These are phyloP conservation scores for Pichia sp. DNA, from an alignment of 1,139 yeast species.

Conservation along the genomic window DNA sequence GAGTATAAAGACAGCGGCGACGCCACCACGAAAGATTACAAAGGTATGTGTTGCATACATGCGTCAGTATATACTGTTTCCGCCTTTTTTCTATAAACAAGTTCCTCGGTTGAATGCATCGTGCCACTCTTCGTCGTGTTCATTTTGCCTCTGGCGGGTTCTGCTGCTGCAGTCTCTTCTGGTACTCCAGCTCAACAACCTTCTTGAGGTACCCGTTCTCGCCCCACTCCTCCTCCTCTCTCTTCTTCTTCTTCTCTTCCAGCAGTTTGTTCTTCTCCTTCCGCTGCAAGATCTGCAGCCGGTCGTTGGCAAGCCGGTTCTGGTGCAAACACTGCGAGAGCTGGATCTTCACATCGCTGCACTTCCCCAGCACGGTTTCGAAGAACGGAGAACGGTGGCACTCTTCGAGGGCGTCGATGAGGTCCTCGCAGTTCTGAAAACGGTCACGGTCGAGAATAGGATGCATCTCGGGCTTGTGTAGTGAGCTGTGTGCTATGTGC, in stretches of 20 bases:
- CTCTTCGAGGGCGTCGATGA: slow-evolving; percentile 84
- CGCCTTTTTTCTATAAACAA: neutral
- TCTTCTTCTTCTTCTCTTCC: slow-evolving; percentile 53
- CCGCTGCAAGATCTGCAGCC: slow-evolving; percentile 54
- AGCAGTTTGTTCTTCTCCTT: slow-evolving; percentile 52
- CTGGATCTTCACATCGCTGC: slow-evolving; percentile 81
- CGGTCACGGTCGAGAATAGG: slow-evolving; percentile 32
- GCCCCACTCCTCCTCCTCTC: slow-evolving; percentile 77
- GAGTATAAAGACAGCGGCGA: neutral
- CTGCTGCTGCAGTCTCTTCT: slow-evolving; percentile 13
- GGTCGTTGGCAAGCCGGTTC: slow-evolving; percentile 66
- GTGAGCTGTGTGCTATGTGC: no score
- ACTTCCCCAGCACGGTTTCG: slow-evolving; percentile 74
- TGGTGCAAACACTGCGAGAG: slow-evolving; percentile 73
- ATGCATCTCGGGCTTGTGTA: slow-evolving; percentile 29
- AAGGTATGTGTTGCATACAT: no score
- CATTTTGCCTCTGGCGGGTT: neutral
- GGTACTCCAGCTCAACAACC: slow-evolving; percentile 49
- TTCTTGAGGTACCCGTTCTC: slow-evolving; percentile 68
- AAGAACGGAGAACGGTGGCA: slow-evolving; percentile 76
- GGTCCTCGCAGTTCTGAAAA: slow-evolving; percentile 55
- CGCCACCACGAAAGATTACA: no score
- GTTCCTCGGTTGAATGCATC: neutral
- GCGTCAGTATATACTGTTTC: neutral
- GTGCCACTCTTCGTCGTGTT: neutral